phyloP scores from a whole-genome alignment of 208 protist genomes.

The Phytomonas sp. region DNA sequence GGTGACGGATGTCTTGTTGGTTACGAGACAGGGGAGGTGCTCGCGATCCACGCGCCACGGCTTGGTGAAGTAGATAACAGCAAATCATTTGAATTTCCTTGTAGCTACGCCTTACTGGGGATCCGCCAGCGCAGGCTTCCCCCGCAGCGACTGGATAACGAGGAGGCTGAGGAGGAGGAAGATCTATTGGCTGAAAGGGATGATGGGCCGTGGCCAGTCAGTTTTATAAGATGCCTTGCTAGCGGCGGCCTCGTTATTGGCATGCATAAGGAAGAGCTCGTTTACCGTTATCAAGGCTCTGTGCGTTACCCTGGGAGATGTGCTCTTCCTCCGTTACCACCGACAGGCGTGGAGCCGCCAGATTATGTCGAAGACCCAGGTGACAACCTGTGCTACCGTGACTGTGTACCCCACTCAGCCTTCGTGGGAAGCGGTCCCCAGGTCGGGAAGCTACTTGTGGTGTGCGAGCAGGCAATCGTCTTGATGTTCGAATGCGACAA shows the following conservation, averaged over 20 bases:
- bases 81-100: constrained; percentile 62
- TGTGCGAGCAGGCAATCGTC: constrained; percentile 32
- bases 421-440: constrained; percentile 19
- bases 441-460: constrained; percentile 19
- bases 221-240: constrained; percentile 36
- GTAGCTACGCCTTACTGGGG: constrained; percentile 53
- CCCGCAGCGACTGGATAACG: constrained; percentile 41
- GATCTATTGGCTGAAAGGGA: constrained; percentile 75
- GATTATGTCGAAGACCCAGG: constrained; percentile 85
- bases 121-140: constrained; percentile 65
- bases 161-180: constrained; percentile 53
- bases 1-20: constrained; percentile 57
- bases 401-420: constrained; percentile 29
- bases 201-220: constrained; percentile 63
- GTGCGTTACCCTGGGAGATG: constrained; percentile 57
- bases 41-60: constrained; percentile 46
- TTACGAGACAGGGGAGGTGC: constrained; percentile 53
- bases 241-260: constrained; percentile 32
- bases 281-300: constrained; percentile 52
- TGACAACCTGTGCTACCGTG: constrained; percentile 77
- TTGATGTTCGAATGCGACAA: constrained; percentile 15
- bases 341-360: constrained; percentile 75
- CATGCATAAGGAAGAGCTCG: constrained; percentile 54
- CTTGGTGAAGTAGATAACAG: constrained; percentile 34
- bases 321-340: constrained; percentile 66